Evolutionary conservation across 78 protist species (phyloP), one percentile per base, ranked within the genome.

Genomic region (Bodo saltans): DNA sequence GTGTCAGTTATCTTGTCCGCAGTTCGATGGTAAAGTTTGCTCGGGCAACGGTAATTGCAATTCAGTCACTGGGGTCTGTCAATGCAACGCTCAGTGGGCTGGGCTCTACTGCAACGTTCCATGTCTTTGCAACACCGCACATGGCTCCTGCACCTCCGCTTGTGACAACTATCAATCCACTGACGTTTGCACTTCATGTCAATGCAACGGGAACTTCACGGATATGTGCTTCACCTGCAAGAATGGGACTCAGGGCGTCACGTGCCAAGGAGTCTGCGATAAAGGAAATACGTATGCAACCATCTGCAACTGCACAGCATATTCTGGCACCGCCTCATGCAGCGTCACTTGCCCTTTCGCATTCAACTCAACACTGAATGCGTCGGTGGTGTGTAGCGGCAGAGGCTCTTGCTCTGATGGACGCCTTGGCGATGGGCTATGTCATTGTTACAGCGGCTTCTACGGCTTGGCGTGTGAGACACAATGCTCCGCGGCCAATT

Each of bases 131-230:
- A 42, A 47, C 28, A n/a, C 21, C 28, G 35, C 17, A 42, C 47
- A 42, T 21, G 47, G 47, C 23, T 42, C 4, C 42, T 32, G 37
- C 35, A 21, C 4, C 34, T 4, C 8, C 79, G 47, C 21, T 39
- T 74, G 34, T 42, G 30, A 3, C 30, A 47, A 74, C 47, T 27
- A n/a, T 28, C 23, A 39, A 21, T 11, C 52, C 35, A 4, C 17
- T 21, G 34, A 27, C 33, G 12, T 28, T 3, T 27, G 79, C 60
- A 74, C 70, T 21, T 8, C 47, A 3, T 74, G 79, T 29, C 3
- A 23, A 12, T 74, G 79, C 60, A 74, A 47, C 29, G 70, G 34
- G 30, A 74, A 74, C 79, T 74, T 47, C 60, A 23, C 60, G n/a
- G n/a, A n/a, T n/a, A n/a, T n/a, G n/a, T 8, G 60, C n/a, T 17